These are phyloP conservation scores for Blastobotrys capitulatus DNA, from an alignment of 1,139 yeast species.

Conservation along the genomic window DNA sequence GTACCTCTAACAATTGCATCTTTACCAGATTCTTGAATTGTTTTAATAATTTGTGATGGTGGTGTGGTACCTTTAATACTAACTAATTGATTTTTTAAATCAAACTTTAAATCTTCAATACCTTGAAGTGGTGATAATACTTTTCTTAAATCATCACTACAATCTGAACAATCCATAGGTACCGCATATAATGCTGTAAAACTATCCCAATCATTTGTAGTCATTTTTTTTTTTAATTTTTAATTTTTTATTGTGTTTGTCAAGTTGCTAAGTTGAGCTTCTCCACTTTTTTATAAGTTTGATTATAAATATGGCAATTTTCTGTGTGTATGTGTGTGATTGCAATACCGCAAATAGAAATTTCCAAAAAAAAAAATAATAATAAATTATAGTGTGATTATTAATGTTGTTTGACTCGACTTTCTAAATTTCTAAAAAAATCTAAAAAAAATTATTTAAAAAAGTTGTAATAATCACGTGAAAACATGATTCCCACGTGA, in stretches of 20 bases:
- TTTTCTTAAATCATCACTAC: constrained; percentile 54
- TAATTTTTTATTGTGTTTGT: background rate
- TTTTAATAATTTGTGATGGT: constrained; percentile 61
- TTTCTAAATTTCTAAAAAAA: no score
- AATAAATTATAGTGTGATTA: background rate
- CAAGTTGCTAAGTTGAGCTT: no score
- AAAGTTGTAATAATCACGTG: no score
- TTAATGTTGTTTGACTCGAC: background rate
- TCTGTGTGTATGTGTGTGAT: no score
- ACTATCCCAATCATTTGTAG: background rate
- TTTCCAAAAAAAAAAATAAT: background rate
- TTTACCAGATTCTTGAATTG: constrained; percentile 66
- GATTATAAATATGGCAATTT: no score
- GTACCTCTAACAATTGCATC: constrained; percentile 93
- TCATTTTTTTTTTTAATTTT: background rate
- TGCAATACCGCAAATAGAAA: background rate
- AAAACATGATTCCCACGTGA: no score
- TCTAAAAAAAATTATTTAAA: no score
- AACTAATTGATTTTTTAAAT: constrained; percentile 53
- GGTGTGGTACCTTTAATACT: constrained; percentile 59
- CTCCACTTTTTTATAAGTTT: no score
- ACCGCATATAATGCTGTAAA: constrained; percentile 34
- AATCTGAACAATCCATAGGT: constrained; percentile 66
- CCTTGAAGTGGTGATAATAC: constrained; percentile 45
- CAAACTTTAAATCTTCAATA: constrained; percentile 45